phyloP scores from a whole-genome alignment of 2,329 filamentous ascomycete species.

The Aspergillus novofumigatus region DNA sequence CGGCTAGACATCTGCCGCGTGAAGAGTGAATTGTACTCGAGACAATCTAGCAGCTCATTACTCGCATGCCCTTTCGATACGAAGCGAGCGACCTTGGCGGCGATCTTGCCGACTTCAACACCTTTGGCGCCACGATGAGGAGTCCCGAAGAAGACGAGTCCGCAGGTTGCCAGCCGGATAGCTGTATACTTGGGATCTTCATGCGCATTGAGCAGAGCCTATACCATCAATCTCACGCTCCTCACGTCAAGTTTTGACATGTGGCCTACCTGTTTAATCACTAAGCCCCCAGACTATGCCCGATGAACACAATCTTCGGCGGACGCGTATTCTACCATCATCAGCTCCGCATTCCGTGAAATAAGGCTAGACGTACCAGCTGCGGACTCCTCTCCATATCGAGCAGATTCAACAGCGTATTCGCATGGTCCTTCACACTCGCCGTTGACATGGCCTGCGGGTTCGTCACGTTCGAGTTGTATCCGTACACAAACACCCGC shows the following conservation, averaged over 20 bases:
- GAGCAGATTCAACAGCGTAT: slow-evolving; percentile 29
- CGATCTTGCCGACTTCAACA: slow-evolving; percentile 31
- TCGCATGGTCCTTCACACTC: slow-evolving; percentile 33
- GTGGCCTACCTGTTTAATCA: slow-evolving; percentile 27
- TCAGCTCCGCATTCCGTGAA: background rate
- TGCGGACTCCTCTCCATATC: slow-evolving; percentile 28
- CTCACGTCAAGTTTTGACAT: too few relatives aligned
- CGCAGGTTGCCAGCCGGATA: slow-evolving; percentile 29
- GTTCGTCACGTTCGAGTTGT: slow-evolving; percentile 29
- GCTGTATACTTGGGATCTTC: slow-evolving; percentile 32
- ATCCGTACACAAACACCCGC: slow-evolving; percentile 30
- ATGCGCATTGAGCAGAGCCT: slow-evolving; percentile 33
- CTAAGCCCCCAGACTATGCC: slow-evolving; percentile 30
- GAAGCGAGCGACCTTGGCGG: slow-evolving; percentile 29
- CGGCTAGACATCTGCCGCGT: slow-evolving; percentile 30
- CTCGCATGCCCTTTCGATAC: slow-evolving; percentile 29
- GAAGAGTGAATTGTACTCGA: slow-evolving; percentile 29
- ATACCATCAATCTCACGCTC: background rate
- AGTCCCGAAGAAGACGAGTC: slow-evolving; percentile 34
- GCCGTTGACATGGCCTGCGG: slow-evolving; percentile 31
- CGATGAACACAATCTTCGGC: slow-evolving; percentile 29
- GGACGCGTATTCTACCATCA: slow-evolving; percentile 14
- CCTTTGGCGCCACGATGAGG: slow-evolving; percentile 32
- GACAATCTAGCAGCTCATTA: slow-evolving; percentile 25
- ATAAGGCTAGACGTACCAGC: slow-evolving; percentile 10